phyloP scores from a whole-genome alignment of 2,329 filamentous ascomycete genomes.

The Sporothrix phasma region DNA sequence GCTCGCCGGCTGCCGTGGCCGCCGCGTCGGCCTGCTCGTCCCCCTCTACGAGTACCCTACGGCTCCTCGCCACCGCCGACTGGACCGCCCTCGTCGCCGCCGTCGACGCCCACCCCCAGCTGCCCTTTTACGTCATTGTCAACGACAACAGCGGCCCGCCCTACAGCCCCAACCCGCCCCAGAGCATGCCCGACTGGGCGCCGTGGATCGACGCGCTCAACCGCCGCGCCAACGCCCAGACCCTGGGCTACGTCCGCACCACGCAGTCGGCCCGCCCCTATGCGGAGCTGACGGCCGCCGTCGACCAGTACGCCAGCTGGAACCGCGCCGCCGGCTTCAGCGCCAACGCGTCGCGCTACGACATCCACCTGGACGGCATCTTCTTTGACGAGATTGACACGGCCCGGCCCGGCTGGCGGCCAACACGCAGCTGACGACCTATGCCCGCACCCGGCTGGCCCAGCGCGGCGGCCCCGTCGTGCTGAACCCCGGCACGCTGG shows the following conservation, averaged over 20 bases:
- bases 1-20: background rate
- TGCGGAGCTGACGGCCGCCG: slow-evolving; percentile 5
- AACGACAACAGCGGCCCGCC: slow-evolving; percentile 16
- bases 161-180: slow-evolving; percentile 13
- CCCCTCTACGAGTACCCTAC: slow-evolving; percentile 20
- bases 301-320: slow-evolving; percentile 17
- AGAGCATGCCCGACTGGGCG: slow-evolving; percentile 13
- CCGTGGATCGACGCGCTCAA: slow-evolving; percentile 14
- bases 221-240: slow-evolving; percentile 13
- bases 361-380: slow-evolving; percentile 18
- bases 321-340: slow-evolving; percentile 10
- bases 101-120: slow-evolving; percentile 15
- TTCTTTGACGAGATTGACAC: slow-evolving; percentile 20
- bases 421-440: slow-evolving; percentile 14
- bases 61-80: slow-evolving; percentile 12
- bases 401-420: slow-evolving; percentile 8
- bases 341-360: slow-evolving; percentile 7
- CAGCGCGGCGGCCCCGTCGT: slow-evolving; percentile 12
- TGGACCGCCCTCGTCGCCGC: slow-evolving; percentile 18
- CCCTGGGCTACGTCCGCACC: slow-evolving; percentile 18
- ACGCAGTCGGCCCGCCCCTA: background rate
- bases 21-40: slow-evolving; percentile 18
- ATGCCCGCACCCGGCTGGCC: slow-evolving; percentile 12
- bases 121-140: slow-evolving; percentile 19
- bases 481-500: slow-evolving; percentile 16